phyloP scores from a whole-genome alignment of 2,329 filamentous ascomycete species.

The Xylaria sp. region DNA sequence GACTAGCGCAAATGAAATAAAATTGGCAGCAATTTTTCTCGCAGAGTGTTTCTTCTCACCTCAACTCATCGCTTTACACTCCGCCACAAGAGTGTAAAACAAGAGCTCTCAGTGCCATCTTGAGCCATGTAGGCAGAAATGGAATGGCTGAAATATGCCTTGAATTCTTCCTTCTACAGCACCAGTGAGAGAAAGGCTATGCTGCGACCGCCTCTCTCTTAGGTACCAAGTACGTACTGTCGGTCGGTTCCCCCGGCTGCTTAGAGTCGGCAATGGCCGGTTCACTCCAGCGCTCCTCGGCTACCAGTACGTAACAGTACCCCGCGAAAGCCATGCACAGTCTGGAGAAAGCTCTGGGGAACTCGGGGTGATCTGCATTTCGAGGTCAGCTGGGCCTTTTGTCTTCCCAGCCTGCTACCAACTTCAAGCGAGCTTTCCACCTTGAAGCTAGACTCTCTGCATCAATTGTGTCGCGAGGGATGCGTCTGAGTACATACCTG shows the following conservation, averaged over 20 bases:
- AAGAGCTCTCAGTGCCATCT: background rate
- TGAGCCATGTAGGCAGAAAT: slow-evolving; percentile 21
- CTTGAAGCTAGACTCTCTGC: too few relatives aligned
- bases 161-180: background rate
- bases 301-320: slow-evolving; percentile 32
- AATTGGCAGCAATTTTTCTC: background rate
- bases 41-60: background rate
- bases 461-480: slow-evolving; percentile 7
- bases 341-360: slow-evolving; percentile 18
- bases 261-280: slow-evolving; percentile 46
- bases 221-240: background rate
- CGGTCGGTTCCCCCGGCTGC: slow-evolving; percentile 12
- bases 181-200: too few relatives aligned
- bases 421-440: slow-evolving; percentile 1
- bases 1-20: slow-evolving; percentile 9
- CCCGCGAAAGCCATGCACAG: slow-evolving; percentile 38
- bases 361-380: slow-evolving; percentile 11
- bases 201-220: too few relatives aligned
- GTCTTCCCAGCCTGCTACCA: background rate
- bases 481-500: slow-evolving; percentile 10
- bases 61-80: background rate
- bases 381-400: background rate
- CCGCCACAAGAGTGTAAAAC: background rate
- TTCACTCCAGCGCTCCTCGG: slow-evolving; percentile 20
- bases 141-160: slow-evolving; percentile 26